phyloP scores from a whole-genome alignment of 306 rosid species.

The Quercus glauca region DNA sequence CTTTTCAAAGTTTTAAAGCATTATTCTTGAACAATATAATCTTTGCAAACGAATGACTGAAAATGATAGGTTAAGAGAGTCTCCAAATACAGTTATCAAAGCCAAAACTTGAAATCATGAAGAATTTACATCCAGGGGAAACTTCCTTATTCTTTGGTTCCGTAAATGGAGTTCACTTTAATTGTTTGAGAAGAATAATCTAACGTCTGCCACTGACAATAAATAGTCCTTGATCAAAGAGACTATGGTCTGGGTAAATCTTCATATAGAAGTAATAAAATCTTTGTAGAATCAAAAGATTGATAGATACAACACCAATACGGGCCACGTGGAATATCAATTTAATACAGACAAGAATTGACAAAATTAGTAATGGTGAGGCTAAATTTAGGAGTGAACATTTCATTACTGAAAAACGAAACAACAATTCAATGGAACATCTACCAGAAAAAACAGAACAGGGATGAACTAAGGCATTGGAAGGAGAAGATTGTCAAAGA shows the following conservation, averaged over 20 bases:
- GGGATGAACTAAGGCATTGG: background rate
- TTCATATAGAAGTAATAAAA: background rate
- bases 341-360: background rate
- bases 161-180: background rate
- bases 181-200: background rate
- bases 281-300: background rate
- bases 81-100: constrained; percentile 6
- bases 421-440: background rate
- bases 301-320: background rate
- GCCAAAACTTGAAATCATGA: background rate
- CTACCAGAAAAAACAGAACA: background rate
- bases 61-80: constrained; percentile 8
- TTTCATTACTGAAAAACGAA: background rate
- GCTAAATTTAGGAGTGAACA: background rate
- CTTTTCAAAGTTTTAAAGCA: background rate
- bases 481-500: constrained; percentile 13
- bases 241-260: background rate
- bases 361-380: background rate
- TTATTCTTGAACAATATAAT: background rate
- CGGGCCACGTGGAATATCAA: background rate
- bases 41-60: background rate
- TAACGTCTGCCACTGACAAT: background rate
- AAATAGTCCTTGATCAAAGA: background rate
- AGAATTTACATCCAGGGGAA: constrained; percentile 10
- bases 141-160: constrained; percentile 19